Evolutionary conservation across 164 flowering plant genomes (phyloP).

Genomic region (Magnolia changhungtana): DNA sequence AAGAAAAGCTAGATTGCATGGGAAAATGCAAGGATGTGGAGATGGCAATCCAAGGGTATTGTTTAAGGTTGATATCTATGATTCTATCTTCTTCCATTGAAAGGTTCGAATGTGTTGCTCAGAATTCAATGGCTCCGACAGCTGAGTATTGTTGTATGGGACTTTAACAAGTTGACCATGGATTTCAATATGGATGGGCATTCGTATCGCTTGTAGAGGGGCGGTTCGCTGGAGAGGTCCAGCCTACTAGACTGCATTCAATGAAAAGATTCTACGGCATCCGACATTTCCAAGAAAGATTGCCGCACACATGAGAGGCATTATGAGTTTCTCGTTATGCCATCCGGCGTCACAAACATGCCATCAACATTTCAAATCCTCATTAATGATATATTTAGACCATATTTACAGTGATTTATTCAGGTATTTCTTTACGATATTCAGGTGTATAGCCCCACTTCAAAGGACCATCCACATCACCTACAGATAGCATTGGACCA

Average conservation of each 20-base stretch:
- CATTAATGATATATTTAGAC: neutral
- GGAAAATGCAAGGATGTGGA: neutral
- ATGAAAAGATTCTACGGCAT: neutral
- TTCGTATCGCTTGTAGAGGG: neutral
- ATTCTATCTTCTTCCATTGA: neutral
- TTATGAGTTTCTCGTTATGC: neutral
- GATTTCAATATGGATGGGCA: neutral
- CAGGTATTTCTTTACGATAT: neutral
- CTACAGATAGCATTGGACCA: neutral
- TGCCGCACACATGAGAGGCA: neutral
- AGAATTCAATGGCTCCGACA: neutral
- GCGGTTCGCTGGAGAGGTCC: neutral
- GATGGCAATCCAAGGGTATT: neutral
- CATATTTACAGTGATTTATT: neutral
- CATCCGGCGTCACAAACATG: neutral
- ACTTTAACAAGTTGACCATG: neutral
- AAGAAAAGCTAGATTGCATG: neutral
- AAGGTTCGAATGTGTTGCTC: neutral
- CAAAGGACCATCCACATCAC: neutral
- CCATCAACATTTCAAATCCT: neutral
- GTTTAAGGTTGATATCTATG: neutral
- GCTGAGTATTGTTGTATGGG: neutral
- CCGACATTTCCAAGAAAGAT: neutral
- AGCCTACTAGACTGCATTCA: neutral
- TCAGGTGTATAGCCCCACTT: neutral